These are phyloP conservation scores for Vinca minor DNA, from an alignment of 257 asterid genomes.

Conservation along the genomic window DNA sequence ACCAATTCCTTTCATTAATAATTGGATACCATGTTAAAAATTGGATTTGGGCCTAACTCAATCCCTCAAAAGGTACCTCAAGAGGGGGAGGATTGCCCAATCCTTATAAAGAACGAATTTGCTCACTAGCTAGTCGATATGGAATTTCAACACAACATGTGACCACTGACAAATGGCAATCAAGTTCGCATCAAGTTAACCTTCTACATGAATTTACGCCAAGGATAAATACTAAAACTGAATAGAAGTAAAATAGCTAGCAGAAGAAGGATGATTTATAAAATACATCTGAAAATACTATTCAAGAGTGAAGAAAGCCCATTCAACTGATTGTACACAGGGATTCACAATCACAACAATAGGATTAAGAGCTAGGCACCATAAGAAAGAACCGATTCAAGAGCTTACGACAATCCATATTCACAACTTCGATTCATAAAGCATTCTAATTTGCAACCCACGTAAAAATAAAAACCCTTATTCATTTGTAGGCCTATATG, in stretches of 20 bases:
- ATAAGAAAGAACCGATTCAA: neutral
- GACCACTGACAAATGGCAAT: neutral
- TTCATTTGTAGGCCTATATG: too few species aligned
- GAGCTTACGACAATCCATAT: neutral
- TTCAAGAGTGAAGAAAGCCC: neutral
- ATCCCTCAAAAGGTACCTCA: too few species aligned
- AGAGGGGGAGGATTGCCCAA: too few species aligned
- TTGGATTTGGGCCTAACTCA: too few species aligned
- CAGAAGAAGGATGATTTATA: neutral
- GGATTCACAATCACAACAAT: neutral
- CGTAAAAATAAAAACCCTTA: neutral
- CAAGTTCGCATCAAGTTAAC: neutral
- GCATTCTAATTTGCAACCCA: neutral
- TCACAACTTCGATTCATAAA: neutral
- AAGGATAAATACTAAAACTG: neutral
- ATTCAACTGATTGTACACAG: neutral
- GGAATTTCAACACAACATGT: too few species aligned
- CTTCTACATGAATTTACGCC: neutral
- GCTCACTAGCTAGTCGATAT: too few species aligned
- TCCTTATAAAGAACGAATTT: too few species aligned
- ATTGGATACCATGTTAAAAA: too few species aligned
- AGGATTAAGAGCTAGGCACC: neutral
- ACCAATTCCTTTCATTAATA: too few species aligned
- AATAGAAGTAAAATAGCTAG: constrained; percentile 1
- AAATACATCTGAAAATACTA: neutral